Percentiles rank a stretch among this genome's conserved stretches.
phyloP scores from a whole-genome alignment of 257 asterid species.

The Jacaranda mimosifolia region DNA sequence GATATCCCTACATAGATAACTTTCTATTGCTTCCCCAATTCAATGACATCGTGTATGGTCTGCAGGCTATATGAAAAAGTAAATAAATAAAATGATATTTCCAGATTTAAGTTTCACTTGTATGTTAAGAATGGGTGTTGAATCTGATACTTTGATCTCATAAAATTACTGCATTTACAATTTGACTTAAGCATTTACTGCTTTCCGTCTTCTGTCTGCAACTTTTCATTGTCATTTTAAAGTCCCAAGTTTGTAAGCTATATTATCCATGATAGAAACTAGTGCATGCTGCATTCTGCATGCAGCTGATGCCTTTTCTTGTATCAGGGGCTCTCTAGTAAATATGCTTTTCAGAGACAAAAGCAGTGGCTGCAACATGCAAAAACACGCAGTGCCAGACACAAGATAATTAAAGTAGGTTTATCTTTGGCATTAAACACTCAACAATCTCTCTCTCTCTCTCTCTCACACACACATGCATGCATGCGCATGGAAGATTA shows the following conservation, averaged over 20 bases:
- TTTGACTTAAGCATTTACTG: not conserved
- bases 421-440: not conserved
- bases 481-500: too few species aligned
- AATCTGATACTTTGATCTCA: not conserved
- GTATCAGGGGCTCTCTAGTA: constrained; percentile 75
- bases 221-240: constrained; percentile 21
- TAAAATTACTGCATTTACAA: constrained; percentile 12
- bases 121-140: not conserved
- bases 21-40: constrained; percentile 17
- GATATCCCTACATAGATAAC: not conserved
- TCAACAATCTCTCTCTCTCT: not conserved
- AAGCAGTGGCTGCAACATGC: constrained; percentile 89
- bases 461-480: not conserved
- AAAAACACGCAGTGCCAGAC: constrained; percentile 87
- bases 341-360: constrained; percentile 84
- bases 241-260: not conserved
- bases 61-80: not conserved
- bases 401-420: constrained; percentile 80
- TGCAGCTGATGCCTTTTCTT: constrained; percentile 30
- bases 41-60: not conserved
- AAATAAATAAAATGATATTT: not conserved
- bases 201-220: constrained; percentile 12
- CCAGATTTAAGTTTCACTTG: not conserved
- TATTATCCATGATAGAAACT: not conserved
- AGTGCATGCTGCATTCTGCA: constrained; percentile 4